Evolutionary conservation across 768 basidiomycete genomes (phyloP).

Genomic region (Imleria badia): DNA sequence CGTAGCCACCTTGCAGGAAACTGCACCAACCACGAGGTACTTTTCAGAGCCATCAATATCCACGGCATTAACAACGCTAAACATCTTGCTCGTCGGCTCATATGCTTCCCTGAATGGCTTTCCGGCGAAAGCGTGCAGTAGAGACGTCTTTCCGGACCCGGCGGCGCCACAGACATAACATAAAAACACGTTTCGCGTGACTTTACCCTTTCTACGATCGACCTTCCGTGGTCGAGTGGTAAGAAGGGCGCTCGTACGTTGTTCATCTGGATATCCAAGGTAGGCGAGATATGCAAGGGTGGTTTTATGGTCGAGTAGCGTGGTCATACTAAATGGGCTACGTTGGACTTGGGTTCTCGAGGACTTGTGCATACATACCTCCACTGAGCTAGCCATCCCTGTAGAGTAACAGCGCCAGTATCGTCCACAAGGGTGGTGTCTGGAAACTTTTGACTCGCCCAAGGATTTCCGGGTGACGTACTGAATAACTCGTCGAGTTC

Average conservation of each 20-base stretch:
- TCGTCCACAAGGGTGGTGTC: constrained; percentile 88
- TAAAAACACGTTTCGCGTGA: constrained; percentile 87
- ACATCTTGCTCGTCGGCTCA: constrained; percentile 86
- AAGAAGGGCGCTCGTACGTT: constrained; percentile 79
- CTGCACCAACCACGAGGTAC: constrained; percentile 82
- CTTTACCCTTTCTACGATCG: constrained; percentile 85
- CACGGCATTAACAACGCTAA: constrained; percentile 92
- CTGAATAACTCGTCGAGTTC: constrained; percentile 90
- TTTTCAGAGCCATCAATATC: constrained; percentile 95
- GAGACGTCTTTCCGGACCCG: constrained; percentile 90
- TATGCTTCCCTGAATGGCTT: constrained; percentile 74
- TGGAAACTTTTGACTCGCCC: constrained; percentile 88
- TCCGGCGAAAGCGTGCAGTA: constrained; percentile 82
- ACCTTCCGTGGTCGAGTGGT: constrained; percentile 82
- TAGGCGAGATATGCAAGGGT: constrained; percentile 95
- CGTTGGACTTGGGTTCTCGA: constrained; percentile 1
- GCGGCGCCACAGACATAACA: constrained; percentile 95
- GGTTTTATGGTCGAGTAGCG: constrained; percentile 88
- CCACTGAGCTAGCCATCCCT: constrained; percentile 99
- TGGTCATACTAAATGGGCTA: constrained; percentile 76
- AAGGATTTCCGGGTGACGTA: constrained; percentile 97
- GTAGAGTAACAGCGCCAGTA: constrained; percentile 87
- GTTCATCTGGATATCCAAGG: constrained; percentile 82
- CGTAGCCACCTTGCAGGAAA: constrained; percentile 36
- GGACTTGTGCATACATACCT: constrained; percentile 53